Evolutionary conservation across 306 rosid genomes (phyloP), one percentile per base, ranked within the genome.

Genomic region (Cicer arietinum): DNA sequence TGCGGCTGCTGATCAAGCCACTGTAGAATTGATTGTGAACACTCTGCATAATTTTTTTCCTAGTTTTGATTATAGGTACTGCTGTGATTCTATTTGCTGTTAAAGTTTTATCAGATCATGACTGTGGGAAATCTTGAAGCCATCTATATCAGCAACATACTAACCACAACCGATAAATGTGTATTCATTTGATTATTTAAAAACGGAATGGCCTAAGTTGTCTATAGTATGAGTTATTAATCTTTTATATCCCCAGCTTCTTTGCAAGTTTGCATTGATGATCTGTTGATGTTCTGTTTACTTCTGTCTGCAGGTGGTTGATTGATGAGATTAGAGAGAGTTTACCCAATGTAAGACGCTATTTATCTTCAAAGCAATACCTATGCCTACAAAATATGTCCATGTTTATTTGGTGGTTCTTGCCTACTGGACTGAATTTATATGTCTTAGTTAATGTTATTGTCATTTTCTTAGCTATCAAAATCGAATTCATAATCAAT

Each of bases 1-100:
- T 74, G 96, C 96, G 6, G 95, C 91, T 75, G 96, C 97, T 44
- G 99, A 94, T 89, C 88, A 86, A 64, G 95, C 99, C 66, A 88
- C 92, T 67, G 99, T 94, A 78, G 88, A 87, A 66, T 83, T 91
- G 42, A 64, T 92, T 76, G 99, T 94, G 80, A 94, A 90, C 81
- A 78, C 89, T 50, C 73, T 94, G 71, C 94, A 94, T 81, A 70
- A 66, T 67, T 22, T 94, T 74, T 94, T 94, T 48, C 98, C 98
- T 47, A 84, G 90, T 76, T 86, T 91, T 87, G 96, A 94, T 86
- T 94, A 91, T 69, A 94, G 97, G 98, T 94, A 88, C 51, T 62
- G 17, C 48, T 62, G 11, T 30, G 17, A 52, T 79, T 52, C 50
- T 67, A 64, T 47, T 71, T 7, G 45, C 58, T 5, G 70, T 70